phyloP scores from a whole-genome alignment of 2,329 filamentous ascomycete species.

The Beauveria varroae region DNA sequence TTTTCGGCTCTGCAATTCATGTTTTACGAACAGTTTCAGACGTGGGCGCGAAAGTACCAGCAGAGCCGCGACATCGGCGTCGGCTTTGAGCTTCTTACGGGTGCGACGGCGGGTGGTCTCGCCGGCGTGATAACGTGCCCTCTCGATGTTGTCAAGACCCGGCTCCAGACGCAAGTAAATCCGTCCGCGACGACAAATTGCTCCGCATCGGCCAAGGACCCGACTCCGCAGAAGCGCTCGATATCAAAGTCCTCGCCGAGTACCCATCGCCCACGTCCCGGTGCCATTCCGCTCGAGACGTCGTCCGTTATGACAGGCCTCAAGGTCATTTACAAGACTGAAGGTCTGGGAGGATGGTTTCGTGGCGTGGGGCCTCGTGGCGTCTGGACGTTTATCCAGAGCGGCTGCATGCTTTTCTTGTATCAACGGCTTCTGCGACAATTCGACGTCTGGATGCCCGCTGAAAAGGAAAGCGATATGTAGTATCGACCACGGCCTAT shows the following conservation, averaged over 20 bases:
- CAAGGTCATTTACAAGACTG: slow-evolving; percentile 79
- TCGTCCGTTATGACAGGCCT: slow-evolving; percentile 82
- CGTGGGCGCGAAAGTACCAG: slow-evolving; percentile 70
- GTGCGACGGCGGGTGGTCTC: slow-evolving; percentile 81
- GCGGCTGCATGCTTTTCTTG: slow-evolving; percentile 90
- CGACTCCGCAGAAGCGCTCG: slow-evolving; percentile 52
- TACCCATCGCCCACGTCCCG: slow-evolving; percentile 71
- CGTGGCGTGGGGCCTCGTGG: slow-evolving; percentile 85
- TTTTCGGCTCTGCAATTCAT: slow-evolving; percentile 97
- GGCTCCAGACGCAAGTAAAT: slow-evolving; percentile 83
- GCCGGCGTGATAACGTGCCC: slow-evolving; percentile 93
- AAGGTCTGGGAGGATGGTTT: slow-evolving; percentile 87
- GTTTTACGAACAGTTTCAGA: slow-evolving; percentile 93
- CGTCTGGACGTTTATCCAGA: slow-evolving; percentile 97
- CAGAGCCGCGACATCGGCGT: slow-evolving; percentile 78
- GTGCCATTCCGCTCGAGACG: slow-evolving; percentile 74
- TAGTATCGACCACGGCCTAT: not conserved
- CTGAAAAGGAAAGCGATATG: slow-evolving; percentile 19
- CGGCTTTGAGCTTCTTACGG: slow-evolving; percentile 78
- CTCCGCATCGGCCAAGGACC: slow-evolving; percentile 21
- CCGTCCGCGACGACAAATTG: slow-evolving; percentile 23
- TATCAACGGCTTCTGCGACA: slow-evolving; percentile 82
- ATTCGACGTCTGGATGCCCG: slow-evolving; percentile 49
- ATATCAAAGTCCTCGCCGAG: slow-evolving; percentile 90
- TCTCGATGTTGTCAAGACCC: slow-evolving; percentile 93